A percentile compares a stretch with the other conserved stretches of the same genome.
phyloP scores from a whole-genome alignment of 805 yeast genomes.

The Yarrowia porcina region DNA sequence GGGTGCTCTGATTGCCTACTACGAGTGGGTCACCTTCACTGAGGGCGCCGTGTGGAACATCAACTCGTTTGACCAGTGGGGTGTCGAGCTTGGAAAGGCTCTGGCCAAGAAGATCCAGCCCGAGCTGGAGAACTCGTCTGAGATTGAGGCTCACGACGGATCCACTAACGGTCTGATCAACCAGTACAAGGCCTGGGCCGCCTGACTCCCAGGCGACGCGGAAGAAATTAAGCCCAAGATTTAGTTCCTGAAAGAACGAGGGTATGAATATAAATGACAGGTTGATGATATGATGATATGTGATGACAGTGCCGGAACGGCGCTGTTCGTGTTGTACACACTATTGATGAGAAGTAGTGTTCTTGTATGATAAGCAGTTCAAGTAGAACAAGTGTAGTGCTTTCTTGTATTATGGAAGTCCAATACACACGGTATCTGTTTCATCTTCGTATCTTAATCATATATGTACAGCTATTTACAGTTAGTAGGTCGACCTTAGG shows the following conservation, averaged over 20 bases:
- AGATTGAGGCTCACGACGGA: conserved; percentile 72
- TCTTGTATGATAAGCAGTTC: too few relatives aligned
- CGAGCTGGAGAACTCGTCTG: conserved; percentile 66
- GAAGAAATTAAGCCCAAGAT: not conserved
- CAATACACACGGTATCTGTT: too few relatives aligned
- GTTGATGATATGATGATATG: not conserved
- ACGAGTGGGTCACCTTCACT: conserved; percentile 94
- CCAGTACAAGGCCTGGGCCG: conserved; percentile 84
- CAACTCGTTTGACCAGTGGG: conserved; percentile 99
- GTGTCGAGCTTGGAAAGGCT: conserved; percentile 98
- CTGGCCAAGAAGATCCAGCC: conserved; percentile 93
- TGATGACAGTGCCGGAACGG: too few relatives aligned
- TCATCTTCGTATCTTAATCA: too few relatives aligned
- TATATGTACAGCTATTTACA: conserved; percentile 15
- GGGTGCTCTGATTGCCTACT: conserved; percentile 95
- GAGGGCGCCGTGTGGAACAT: conserved; percentile 99
- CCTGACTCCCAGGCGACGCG: conserved; percentile 5
- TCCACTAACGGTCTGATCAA: conserved; percentile 92
- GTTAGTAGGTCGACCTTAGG: conserved; percentile 1
- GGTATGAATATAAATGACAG: not conserved
- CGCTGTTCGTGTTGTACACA: too few relatives aligned
- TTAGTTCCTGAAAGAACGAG: not conserved
- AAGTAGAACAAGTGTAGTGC: too few relatives aligned
- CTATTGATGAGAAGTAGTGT: too few relatives aligned
- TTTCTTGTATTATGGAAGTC: too few relatives aligned